Evolutionary conservation across 106 monocot genomes (phyloP).

Genomic region (Platanthera zijinensis): DNA sequence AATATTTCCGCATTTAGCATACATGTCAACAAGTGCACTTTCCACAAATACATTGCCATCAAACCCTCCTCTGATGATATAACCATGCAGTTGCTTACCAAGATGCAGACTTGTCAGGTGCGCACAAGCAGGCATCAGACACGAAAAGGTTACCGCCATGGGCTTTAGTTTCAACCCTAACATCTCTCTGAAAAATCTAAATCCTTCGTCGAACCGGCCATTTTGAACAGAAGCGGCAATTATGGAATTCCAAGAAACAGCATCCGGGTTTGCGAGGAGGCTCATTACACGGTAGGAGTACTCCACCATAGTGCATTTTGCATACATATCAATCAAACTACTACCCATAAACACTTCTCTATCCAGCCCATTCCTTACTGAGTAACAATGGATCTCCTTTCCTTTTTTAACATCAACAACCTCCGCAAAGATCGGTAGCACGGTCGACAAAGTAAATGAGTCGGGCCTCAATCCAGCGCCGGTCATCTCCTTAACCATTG

Average conservation of each 20-base stretch:
- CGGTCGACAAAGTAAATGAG: slow-evolving; percentile 60
- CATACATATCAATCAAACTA: slow-evolving; percentile 85
- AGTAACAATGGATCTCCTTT: slow-evolving; percentile 65
- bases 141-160: slow-evolving; percentile 49
- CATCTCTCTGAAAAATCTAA: slow-evolving; percentile 60
- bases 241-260: slow-evolving; percentile 69
- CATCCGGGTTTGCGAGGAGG: slow-evolving; percentile 29
- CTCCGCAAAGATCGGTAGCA: slow-evolving; percentile 79
- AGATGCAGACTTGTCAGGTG: slow-evolving; percentile 56
- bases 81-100: slow-evolving; percentile 74
- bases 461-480: slow-evolving; percentile 43
- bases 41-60: slow-evolving; percentile 51
- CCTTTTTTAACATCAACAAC: slow-evolving; percentile 40
- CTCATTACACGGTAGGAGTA: slow-evolving; percentile 46
- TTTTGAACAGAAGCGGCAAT: slow-evolving; percentile 82
- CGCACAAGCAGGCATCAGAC: slow-evolving; percentile 72
- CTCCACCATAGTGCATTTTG: slow-evolving; percentile 51
- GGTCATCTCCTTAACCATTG: slow-evolving; percentile 56
- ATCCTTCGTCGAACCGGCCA: slow-evolving; percentile 58
- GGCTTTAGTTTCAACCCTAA: slow-evolving; percentile 33
- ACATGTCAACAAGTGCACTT: slow-evolving; percentile 77
- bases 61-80: slow-evolving; percentile 38
- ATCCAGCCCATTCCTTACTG: slow-evolving; percentile 35
- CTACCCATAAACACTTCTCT: slow-evolving; percentile 60
- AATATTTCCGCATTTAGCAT: slow-evolving; percentile 75